These are phyloP conservation scores for Chondrostereum purpureum DNA, from an alignment of 1,284 basidiomycete genomes.

Conservation along the genomic window DNA sequence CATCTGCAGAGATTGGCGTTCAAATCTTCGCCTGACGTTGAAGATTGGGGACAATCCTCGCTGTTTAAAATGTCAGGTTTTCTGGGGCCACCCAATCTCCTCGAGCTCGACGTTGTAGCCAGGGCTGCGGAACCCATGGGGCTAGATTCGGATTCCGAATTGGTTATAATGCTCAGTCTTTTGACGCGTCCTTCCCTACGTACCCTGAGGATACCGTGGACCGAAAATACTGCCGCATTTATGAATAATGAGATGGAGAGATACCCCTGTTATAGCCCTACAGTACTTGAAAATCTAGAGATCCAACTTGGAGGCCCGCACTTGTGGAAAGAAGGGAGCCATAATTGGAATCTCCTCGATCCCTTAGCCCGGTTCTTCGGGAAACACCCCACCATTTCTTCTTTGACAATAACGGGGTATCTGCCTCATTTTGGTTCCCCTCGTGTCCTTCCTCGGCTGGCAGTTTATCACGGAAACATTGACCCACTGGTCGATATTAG, in stretches of 20 bases:
- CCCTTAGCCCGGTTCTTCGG: neutral
- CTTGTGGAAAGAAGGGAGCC: constrained; percentile 1
- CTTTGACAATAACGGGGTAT: neutral
- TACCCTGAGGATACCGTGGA: constrained; percentile 1
- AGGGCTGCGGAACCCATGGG: too few species aligned
- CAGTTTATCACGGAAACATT: neutral
- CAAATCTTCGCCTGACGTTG: too few species aligned
- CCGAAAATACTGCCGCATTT: neutral
- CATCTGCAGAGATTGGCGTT: neutral
- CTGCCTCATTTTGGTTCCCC: neutral
- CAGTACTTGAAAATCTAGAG: neutral
- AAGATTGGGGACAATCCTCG: too few species aligned
- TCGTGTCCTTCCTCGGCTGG: neutral
- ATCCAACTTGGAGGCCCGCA: neutral
- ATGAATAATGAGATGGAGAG: neutral
- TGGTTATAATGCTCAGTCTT: neutral
- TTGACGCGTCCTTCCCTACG: neutral
- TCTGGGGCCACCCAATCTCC: too few species aligned
- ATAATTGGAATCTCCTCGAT: neutral
- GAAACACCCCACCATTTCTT: neutral
- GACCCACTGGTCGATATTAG: too few species aligned
- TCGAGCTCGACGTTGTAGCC: too few species aligned
- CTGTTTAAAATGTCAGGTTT: too few species aligned
- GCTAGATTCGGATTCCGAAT: too few species aligned
- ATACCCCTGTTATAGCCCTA: neutral